Percentiles rank a stretch among this genome's conserved stretches.
These are phyloP conservation scores for Anthracocystis setariae DNA, from an alignment of 1,284 basidiomycete species.

Conservation along the genomic window DNA sequence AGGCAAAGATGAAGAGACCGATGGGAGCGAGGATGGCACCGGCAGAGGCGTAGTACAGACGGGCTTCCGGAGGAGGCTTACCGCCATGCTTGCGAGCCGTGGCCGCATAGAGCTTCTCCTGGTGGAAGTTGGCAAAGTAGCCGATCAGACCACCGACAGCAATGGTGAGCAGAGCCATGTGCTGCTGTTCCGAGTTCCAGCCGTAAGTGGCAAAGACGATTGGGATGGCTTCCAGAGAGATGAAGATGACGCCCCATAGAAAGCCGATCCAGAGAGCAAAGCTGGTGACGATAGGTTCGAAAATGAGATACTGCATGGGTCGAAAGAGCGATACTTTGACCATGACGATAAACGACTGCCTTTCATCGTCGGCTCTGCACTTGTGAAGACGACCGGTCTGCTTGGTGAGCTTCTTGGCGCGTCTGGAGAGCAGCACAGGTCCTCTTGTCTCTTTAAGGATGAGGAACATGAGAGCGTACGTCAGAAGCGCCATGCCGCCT, in stretches of 20 bases:
- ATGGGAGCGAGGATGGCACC: conserved; percentile 52
- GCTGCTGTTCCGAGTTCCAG: conserved; percentile 50
- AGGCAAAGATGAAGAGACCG: conserved; percentile 55
- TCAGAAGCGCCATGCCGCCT: conserved; percentile 28
- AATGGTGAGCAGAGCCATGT: conserved; percentile 49
- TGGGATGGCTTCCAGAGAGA: conserved; percentile 49
- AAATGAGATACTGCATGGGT: conserved; percentile 67
- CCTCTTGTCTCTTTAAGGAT: conserved; percentile 65
- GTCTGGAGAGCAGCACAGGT: conserved; percentile 69
- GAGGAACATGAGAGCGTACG: conserved; percentile 47
- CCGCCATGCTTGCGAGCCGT: conserved; percentile 60
- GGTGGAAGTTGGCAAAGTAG: conserved; percentile 74
- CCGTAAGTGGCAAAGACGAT: conserved; percentile 61
- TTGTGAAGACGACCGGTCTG: conserved; percentile 68
- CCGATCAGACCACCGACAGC: conserved; percentile 71
- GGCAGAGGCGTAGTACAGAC: conserved; percentile 67
- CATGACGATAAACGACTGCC: conserved; percentile 56
- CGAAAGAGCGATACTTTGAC: conserved; percentile 64
- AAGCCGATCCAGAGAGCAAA: conserved; percentile 69
- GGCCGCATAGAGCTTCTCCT: conserved; percentile 52
- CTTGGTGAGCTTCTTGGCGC: conserved; percentile 67
- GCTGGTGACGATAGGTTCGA: conserved; percentile 70
- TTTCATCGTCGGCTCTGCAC: conserved; percentile 66
- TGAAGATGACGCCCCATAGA: conserved; percentile 50
- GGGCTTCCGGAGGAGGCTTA: conserved; percentile 69